Conservation (phyloP, 192 early-diverging fungal genomes). For the Gigaspora rosea region DNA sequence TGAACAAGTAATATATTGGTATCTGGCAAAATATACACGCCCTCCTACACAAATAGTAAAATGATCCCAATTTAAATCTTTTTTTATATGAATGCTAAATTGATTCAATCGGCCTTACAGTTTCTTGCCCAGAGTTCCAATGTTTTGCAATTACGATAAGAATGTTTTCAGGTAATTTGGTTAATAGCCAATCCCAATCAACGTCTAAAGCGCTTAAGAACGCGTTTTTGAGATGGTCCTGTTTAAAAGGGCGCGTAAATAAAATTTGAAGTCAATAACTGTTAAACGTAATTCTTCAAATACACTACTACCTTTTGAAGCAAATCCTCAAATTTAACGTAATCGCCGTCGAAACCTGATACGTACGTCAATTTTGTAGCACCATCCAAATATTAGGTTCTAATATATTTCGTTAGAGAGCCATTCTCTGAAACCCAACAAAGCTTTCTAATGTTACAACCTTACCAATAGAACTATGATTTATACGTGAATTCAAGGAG, state of each 20-base stretch:
- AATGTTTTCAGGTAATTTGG: conserved; percentile 43
- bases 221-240: too few species aligned
- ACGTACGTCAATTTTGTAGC: conserved; percentile 6
- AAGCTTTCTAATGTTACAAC: too few species aligned
- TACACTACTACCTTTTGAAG: too few species aligned
- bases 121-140: conserved; percentile 36
- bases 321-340: too few species aligned
- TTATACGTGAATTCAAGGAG: too few species aligned
- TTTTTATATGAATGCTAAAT: background rate
- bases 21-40: conserved; percentile 30
- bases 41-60: conserved; percentile 23
- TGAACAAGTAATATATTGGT: conserved; percentile 44
- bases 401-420: too few species aligned
- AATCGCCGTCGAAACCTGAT: conserved; percentile 1
- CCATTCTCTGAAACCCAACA: too few species aligned
- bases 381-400: too few species aligned
- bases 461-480: too few species aligned
- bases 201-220: conserved; percentile 55
- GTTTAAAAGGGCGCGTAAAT: too few species aligned
- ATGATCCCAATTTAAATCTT: background rate
- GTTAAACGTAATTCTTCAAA: too few species aligned
- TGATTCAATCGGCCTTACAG: background rate
- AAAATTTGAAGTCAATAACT: too few species aligned
- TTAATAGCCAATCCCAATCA: conserved; percentile 49
- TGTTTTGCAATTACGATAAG: conserved; percentile 47